phyloP scores from a whole-genome alignment of 2,329 filamentous ascomycete genomes.

The Penicillium capsulatum region DNA sequence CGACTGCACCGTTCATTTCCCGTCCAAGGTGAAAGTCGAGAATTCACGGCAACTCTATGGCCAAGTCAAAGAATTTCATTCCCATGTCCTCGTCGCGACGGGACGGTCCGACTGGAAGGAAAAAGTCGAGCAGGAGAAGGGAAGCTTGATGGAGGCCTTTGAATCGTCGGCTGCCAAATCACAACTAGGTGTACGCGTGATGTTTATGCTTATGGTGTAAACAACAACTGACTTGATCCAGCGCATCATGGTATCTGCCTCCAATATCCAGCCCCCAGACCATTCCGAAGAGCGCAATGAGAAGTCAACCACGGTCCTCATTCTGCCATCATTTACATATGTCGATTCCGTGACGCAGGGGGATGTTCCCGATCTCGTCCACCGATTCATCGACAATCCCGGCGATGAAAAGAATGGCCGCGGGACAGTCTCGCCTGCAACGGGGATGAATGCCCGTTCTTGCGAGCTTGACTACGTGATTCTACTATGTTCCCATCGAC shows the following conservation, averaged over 20 bases:
- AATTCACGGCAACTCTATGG: conserved; percentile 31
- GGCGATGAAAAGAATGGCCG: conserved; percentile 43
- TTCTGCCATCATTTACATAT: conserved; percentile 76
- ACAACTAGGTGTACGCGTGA: conserved; percentile 58
- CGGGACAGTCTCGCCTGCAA: conserved; percentile 48
- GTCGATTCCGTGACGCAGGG: conserved; percentile 70
- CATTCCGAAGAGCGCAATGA: conserved; percentile 4
- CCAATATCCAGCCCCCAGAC: conserved; percentile 28
- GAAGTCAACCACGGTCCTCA: conserved; percentile 64
- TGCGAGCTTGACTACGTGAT: conserved; percentile 79
- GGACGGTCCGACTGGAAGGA: conserved; percentile 38
- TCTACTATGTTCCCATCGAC: conserved; percentile 82
- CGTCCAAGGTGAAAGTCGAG: conserved; percentile 36
- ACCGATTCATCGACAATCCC: conserved; percentile 61
- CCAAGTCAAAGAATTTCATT: conserved; percentile 34
- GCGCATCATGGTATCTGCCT: conserved; percentile 37
- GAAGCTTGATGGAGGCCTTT: conserved; percentile 50
- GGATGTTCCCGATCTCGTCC: conserved; percentile 62
- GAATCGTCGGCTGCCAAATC: conserved; percentile 52
- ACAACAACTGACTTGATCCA: conserved; percentile 10
- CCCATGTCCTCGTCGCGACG: conserved; percentile 38
- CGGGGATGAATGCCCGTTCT: conserved; percentile 47
- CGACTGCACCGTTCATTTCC: conserved; percentile 35
- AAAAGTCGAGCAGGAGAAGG: conserved; percentile 35
- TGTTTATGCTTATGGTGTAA: neutral